Evolutionary conservation across 2,329 filamentous ascomycete species (phyloP), one percentile per base, ranked within the genome.

Genomic region (Botryosphaeria agaves): DNA sequence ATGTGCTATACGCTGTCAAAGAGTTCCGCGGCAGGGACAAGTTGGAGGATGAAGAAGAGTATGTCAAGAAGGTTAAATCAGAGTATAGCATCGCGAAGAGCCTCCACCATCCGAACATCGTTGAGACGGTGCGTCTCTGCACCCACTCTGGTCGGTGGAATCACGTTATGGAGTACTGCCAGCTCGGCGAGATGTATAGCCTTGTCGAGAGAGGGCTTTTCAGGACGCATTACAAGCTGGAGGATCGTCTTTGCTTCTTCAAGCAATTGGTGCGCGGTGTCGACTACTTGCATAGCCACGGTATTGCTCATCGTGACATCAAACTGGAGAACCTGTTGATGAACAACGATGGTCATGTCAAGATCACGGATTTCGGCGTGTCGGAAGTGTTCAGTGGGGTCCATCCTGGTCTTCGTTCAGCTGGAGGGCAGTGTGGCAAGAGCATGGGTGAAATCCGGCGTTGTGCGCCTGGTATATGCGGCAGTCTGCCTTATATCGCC

Each of bases 161-260:
- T 49, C 81, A 91, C 49, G 81, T 92, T 33, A 93, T 93, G 84
- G 82, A 93, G 49, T 91, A 80, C 50, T 92, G 84, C 56, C 66
- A 71, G 3, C 72, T 82, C 41, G 83, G 84, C 27, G 84, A 92
- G 46, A 59, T 93, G 5, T 87, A 78, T 49, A 64, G 65, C 37
- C 58, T 92, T 8, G 75, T 91, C 23, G 69, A 75, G 39, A 47
- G 76, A 48, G 68, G 69, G 19, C 76, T 77, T 42, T 69, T 91
- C 38, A 48, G 76, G 48, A 68, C 69, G 19, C 76, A 77, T 42
- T 69, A 91, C 38, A 68, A 61, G 33, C 55, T 61, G 3, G 64
- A 73, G 5, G 81, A 91, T 46, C 74, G 79, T 7, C 59, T 79
- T 18, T 92, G 84, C 53, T 65, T 92, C 38, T 91, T 92, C 67